Base-by-base conservation (phyloP, 306 rosid species). In the Senna siamea region DNA sequence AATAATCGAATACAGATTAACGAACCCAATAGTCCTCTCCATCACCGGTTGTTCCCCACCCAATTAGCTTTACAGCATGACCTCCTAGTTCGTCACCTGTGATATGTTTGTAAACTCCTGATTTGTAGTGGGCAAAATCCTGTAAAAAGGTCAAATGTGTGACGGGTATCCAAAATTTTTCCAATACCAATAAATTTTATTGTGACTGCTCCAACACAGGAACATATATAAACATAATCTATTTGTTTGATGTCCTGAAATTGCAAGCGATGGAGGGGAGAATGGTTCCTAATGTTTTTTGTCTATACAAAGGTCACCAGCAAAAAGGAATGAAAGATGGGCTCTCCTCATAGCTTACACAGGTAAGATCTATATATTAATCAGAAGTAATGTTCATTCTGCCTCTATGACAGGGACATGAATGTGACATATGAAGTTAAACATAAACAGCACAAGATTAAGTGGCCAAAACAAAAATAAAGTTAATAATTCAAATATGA, bases 41-140 rank as follows among this genome's bases (percentile, higher is more conserved):
- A 41, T 79, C 83, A 46, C 84, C 87, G 19, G 84, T 77, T 70
- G 96, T 91, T 81, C 98, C 98, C 98, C 98, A 94, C 23, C 98
- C 98, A 73, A 94, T 88, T 54, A 94, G 86, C 83, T 94, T 94
- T 6, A 89, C 97, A 18, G 98, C 98, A 81, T 94, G 98, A 76
- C 98, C 98, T 52, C 98, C 98, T 78, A 94, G 43, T 75, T 1
- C 74, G 4, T 12, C 82, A 34, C 98, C 98, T 4, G 89, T 85
- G 69, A 94, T 70, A 74, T 94, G 88, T 63, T 89, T 89, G 96
- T 94, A 94, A 79, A 94, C 97, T 76, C 98, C 98, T 63, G 97
- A 91, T 82, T 89, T 91, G 78, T 94, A 94, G 90, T 91, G 91
- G 61, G 98, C 98, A 65, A 94, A 91, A 84, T 94, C 98, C 98